Evolutionary conservation across 148 eudicot genomes (phyloP), one percentile per base, ranked within the genome.

Genomic region (Vaccinium myrtillus): DNA sequence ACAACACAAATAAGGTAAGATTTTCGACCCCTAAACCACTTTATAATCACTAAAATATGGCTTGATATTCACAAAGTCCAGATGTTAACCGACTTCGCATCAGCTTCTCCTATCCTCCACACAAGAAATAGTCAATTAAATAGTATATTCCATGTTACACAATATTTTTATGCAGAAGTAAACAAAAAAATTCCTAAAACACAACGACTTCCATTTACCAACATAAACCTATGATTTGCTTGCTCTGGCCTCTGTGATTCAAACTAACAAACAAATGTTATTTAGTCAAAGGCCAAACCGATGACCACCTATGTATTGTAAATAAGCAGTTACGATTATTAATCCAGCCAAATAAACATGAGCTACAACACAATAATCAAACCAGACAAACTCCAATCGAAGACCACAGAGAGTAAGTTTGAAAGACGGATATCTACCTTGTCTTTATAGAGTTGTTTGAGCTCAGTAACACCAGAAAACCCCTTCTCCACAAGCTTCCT

Each of bases 401-500:
- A 19, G 21, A 18, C 55, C 6, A 54, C 16, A 55, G 58, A 55
- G 58, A 55, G 69, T 23, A 1, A 10, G 15, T 25, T 13, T 15
- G 3, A 67, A 67, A 11, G 54, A 51, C 0, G 73, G 15, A 13
- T 63, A 23, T 63, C 11, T 58, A 94, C 98, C 96, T 93, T 95
- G 84, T 95, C 95, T 65, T 87, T 91, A 77, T 95, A 95, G n/a
- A 95, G 90, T 84, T 93, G 93, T 71, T 95, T 95, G 58, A 95
- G 94, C 84, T 94, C 91, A 75, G 89, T 94, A 88, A 95, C 95
- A 80, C 90, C 93, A 15, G 88, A 93, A 89, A 94, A 91, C 10
- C 98, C 98, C 78, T 95, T 94, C 75, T 95, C 87, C 70, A 94
- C 96, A 83, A 95, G 73, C 90, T 95, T 95, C 93, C 90, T 93